phyloP scores from a whole-genome alignment of 2,329 filamentous ascomycete genomes.

The Pestalotiopsis sp. region DNA sequence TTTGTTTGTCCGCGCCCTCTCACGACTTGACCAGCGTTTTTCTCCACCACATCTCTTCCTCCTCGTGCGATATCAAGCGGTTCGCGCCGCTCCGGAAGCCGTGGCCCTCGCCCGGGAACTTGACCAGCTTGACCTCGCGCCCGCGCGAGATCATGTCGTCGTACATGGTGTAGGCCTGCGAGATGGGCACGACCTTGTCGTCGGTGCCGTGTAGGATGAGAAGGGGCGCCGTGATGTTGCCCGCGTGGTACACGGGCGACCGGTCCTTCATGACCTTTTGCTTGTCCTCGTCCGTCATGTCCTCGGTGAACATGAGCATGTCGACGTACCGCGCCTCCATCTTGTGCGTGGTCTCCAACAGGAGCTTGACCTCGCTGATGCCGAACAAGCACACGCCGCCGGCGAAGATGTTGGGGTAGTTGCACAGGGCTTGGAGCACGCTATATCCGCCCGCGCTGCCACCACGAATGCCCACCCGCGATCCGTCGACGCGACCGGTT shows the following conservation, averaged over 20 bases:
- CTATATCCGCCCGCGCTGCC: slow-evolving; percentile 55
- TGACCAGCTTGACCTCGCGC: slow-evolving; percentile 45
- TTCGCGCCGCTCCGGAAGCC: slow-evolving; percentile 44
- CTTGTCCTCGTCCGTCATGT: slow-evolving; percentile 37
- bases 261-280: slow-evolving; percentile 42
- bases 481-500: slow-evolving; percentile 34
- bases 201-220: slow-evolving; percentile 56
- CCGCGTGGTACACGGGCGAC: slow-evolving; percentile 48
- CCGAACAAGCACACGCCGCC: slow-evolving; percentile 51
- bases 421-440: slow-evolving; percentile 48
- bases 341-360: slow-evolving; percentile 52
- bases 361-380: slow-evolving; percentile 47
- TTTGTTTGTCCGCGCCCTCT: background rate
- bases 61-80: slow-evolving; percentile 37
- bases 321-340: slow-evolving; percentile 55
- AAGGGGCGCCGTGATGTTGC: slow-evolving; percentile 49
- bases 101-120: slow-evolving; percentile 52
- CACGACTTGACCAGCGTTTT: slow-evolving; percentile 25
- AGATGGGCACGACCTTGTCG: slow-evolving; percentile 59
- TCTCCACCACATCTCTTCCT: slow-evolving; percentile 49
- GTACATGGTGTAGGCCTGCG: slow-evolving; percentile 55
- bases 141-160: slow-evolving; percentile 40
- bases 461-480: slow-evolving; percentile 48
- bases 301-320: slow-evolving; percentile 38
- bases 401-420: slow-evolving; percentile 46